Conservation (phyloP, 163 green algal genomes). For the Scenedesmus sp. region DNA sequence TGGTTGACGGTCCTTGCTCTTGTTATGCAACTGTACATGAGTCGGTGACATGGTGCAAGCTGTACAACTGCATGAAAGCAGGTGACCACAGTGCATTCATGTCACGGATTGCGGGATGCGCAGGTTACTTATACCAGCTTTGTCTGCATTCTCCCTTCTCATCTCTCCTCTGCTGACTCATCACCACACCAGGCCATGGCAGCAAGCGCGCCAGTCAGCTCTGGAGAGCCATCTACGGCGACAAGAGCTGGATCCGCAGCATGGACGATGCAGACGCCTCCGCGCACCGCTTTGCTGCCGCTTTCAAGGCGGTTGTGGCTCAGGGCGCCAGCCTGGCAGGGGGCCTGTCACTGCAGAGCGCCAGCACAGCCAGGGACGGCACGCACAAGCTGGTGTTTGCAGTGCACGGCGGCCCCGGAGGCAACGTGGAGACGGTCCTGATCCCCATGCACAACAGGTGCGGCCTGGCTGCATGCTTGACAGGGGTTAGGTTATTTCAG, state of each 20-base stretch:
- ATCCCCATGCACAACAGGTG: slow-evolving; percentile 71
- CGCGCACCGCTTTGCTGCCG: slow-evolving; percentile 47
- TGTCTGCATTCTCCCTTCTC: not conserved
- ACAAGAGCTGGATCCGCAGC: slow-evolving; percentile 49
- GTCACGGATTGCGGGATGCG: too few relatives aligned
- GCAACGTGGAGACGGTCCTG: slow-evolving; percentile 73
- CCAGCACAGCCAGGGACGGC: slow-evolving; percentile 66
- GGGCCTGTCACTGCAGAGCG: slow-evolving; percentile 61
- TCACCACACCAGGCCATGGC: slow-evolving; percentile 6
- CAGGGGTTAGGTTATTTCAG: too few relatives aligned
- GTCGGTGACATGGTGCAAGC: too few relatives aligned
- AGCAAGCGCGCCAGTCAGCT: slow-evolving; percentile 51
- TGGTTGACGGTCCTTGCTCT: too few relatives aligned
- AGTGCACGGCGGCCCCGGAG: slow-evolving; percentile 48
- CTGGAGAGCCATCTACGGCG: slow-evolving; percentile 60
- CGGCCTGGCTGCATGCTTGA: not conserved
- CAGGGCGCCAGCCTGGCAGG: slow-evolving; percentile 54
- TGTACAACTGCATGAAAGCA: too few relatives aligned
- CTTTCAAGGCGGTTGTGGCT: slow-evolving; percentile 61
- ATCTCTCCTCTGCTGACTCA: not conserved
- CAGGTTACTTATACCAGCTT: too few relatives aligned
- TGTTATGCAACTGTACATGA: too few relatives aligned
- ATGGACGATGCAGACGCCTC: slow-evolving; percentile 52
- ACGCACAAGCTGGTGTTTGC: slow-evolving; percentile 75
- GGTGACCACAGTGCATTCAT: too few relatives aligned